These are phyloP conservation scores for Colletotrichum chrysophilum DNA, from an alignment of 2,329 filamentous ascomycete genomes.

Conservation along the genomic window DNA sequence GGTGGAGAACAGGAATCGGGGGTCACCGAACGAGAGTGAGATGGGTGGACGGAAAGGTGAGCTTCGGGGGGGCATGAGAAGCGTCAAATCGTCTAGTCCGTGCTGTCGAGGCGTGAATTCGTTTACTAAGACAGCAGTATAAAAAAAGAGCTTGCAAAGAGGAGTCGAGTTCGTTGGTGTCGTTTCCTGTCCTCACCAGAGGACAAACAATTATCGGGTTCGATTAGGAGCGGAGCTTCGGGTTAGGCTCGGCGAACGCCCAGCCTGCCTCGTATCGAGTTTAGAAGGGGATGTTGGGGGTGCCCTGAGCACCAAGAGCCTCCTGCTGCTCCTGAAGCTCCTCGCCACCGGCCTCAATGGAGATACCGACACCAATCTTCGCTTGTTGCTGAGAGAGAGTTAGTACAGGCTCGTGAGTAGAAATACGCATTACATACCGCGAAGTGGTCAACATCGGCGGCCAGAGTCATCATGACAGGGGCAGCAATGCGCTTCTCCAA, in stretches of 20 bases:
- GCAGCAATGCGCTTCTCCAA: conserved; percentile 96
- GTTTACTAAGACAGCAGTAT: conserved; percentile 23
- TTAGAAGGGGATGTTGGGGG: conserved; percentile 72
- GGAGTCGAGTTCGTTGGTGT: conserved; percentile 10
- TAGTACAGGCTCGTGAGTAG: conserved; percentile 25
- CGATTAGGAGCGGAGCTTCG: conserved; percentile 28
- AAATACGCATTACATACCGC: conserved; percentile 68
- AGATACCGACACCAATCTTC: conserved; percentile 93
- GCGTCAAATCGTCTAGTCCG: neutral
- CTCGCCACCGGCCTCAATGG: conserved; percentile 84
- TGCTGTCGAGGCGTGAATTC: conserved; percentile 18
- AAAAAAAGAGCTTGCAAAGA: conserved; percentile 16
- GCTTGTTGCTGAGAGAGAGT: conserved; percentile 75
- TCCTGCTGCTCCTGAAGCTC: conserved; percentile 89
- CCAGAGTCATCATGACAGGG: conserved; percentile 91
- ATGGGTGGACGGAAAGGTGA: neutral
- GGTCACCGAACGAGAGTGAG: conserved; percentile 7
- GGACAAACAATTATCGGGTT: conserved; percentile 22
- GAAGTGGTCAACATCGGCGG: conserved; percentile 93
- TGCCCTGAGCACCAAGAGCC: conserved; percentile 55
- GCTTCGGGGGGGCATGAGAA: neutral
- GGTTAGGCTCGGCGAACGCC: neutral
- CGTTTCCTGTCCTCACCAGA: conserved; percentile 14
- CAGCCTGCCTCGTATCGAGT: neutral
- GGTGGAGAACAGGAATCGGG: conserved; percentile 11